Evolutionary conservation across 768 basidiomycete genomes (phyloP), one percentile per base, ranked within the genome.

Genomic region (Cyclocybe cylindracea): DNA sequence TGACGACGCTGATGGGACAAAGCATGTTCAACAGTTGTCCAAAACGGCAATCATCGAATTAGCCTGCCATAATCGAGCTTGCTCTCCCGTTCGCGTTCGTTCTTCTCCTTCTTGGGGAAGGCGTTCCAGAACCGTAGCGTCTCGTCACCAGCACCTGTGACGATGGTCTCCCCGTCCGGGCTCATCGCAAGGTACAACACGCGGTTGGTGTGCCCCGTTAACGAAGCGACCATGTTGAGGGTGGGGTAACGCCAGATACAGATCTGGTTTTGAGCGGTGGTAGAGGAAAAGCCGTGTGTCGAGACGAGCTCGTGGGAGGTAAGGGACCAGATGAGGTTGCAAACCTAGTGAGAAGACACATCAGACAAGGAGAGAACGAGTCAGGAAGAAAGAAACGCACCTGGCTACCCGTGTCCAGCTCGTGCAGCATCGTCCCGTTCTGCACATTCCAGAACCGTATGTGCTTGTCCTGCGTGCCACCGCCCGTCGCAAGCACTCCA

Each of bases 381-480:
- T 50, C 31, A 39, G 44, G 37, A 32, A 16, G 38, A 24, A 19
- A 46, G 46, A 37, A 1, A 70, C 84, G 50, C 52, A 96, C 95
- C 80, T 99, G 96, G 55, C 90, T 93, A 4, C 97, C 97, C 0
- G 97, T 98, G 68, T 98, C 95, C 43, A 94, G 77, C 65, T 94
- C 88, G 54, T 80, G 85, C 52, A 97, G 74, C 83, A 96, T 82
- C 18, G 79, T 82, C 31, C 96, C 97, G 47, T 85, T 92, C 34
- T 82, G 74, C 6, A 89, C 91, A 66, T 99, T 98, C 96, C 97
- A 99, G 65, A 97, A 98, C 52, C 95, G 78, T 40, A 99, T 94
- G 65, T 94, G 96, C 70, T 95, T 96, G 67, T 98, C 97, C 60
- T 97, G 94, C n/a, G 96, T 99, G 7, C 96, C 97, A 8, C 96